phyloP scores from a whole-genome alignment of 2,329 filamentous ascomycete species.

The Alternaria triticimaculans region DNA sequence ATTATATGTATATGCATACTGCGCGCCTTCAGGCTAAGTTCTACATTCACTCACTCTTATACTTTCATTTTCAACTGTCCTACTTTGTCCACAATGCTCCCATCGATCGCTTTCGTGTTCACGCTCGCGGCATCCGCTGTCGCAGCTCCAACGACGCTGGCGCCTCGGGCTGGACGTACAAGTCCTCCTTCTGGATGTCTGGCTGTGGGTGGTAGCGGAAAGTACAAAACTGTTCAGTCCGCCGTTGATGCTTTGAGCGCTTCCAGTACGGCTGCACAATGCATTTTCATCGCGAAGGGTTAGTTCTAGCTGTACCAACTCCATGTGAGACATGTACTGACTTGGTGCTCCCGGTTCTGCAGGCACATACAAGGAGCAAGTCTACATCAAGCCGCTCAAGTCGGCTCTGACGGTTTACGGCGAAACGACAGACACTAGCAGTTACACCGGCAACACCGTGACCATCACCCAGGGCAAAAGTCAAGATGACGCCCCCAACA shows the following conservation, averaged over 20 bases:
- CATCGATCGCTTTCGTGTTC: constrained; percentile 25
- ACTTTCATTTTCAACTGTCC: not conserved
- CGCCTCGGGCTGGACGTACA: constrained; percentile 46
- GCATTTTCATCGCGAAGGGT: constrained; percentile 66
- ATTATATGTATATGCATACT: constrained; percentile 1
- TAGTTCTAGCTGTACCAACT: not conserved
- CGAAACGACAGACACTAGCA: constrained; percentile 59
- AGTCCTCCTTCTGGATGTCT: constrained; percentile 60
- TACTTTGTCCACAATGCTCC: constrained; percentile 20
- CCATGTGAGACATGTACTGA: not conserved
- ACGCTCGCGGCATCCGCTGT: constrained; percentile 26
- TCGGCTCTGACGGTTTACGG: constrained; percentile 65
- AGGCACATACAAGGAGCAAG: constrained; percentile 68
- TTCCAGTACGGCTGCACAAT: constrained; percentile 57
- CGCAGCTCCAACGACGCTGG: constrained; percentile 29
- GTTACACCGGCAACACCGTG: constrained; percentile 64
- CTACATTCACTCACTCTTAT: not conserved
- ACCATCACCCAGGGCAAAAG: constrained; percentile 59
- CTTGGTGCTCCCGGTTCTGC: not conserved
- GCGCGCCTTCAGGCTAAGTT: not conserved
- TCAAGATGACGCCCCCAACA: constrained; percentile 56
- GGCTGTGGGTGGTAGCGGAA: constrained; percentile 53
- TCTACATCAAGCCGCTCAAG: constrained; percentile 58
- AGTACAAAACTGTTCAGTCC: constrained; percentile 60
- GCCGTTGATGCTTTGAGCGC: constrained; percentile 67